Percentiles rank a stretch among this genome's conserved stretches.
These are phyloP conservation scores for Aspergillus ruber DNA, from an alignment of 2,329 filamentous ascomycete species.

Conservation along the genomic window DNA sequence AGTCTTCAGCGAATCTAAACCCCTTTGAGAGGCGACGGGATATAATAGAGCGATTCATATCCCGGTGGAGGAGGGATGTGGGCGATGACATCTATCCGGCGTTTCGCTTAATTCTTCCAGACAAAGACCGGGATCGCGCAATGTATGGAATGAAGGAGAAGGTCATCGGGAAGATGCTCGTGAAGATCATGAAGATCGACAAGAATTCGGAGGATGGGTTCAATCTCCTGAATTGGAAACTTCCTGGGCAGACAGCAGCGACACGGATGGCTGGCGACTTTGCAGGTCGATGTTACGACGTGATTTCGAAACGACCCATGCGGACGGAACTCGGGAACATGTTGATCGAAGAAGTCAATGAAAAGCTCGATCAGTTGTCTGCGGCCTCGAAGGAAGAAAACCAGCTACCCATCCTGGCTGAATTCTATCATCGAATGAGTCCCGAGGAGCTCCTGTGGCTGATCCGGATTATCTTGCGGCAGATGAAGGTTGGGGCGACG, in stretches of 20 bases:
- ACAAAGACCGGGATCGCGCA: constrained; percentile 84
- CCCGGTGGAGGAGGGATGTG: constrained; percentile 78
- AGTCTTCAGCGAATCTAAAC: constrained; percentile 45
- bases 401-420: constrained; percentile 71
- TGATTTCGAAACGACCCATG: constrained; percentile 77
- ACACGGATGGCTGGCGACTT: constrained; percentile 79
- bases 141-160: constrained; percentile 95
- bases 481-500: constrained; percentile 68
- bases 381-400: constrained; percentile 72
- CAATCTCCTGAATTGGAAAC: constrained; percentile 83
- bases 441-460: constrained; percentile 91
- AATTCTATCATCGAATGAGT: constrained; percentile 88
- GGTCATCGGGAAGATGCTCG: constrained; percentile 79
- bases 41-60: constrained; percentile 81
- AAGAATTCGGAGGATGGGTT: constrained; percentile 83
- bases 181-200: constrained; percentile 87
- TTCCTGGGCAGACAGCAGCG: constrained; percentile 63
- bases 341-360: constrained; percentile 85
- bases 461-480: constrained; percentile 83
- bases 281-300: constrained; percentile 78
- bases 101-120: constrained; percentile 81
- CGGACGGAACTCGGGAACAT: constrained; percentile 66
- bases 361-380: constrained; percentile 71
- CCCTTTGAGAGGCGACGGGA: constrained; percentile 72
- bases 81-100: constrained; percentile 91